Base-by-base conservation (phyloP, 768 basidiomycete species). In the Calvatia gigantea region DNA sequence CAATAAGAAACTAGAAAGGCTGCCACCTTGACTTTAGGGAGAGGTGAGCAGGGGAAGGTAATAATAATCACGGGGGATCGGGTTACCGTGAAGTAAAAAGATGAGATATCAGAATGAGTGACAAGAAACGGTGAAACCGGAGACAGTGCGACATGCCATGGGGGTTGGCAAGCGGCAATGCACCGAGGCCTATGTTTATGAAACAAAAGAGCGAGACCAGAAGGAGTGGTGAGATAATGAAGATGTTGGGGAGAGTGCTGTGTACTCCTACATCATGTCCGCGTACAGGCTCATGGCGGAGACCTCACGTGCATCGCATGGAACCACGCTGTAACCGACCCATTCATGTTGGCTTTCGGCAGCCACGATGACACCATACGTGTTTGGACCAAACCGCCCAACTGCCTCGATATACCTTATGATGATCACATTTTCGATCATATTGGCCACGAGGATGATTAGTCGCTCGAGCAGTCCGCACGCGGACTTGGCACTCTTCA, bases 301-400 rank as follows among this genome's bases (percentile, higher is more conserved):
- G 89, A 91, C 64, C 64, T 92, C 56, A 91, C 91, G 7, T 88
- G 87, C 58, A 80, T 91, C 37, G 87, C 87, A 12, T 92, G 90
- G 89, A 92, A 89, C 64, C 81, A 80, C 55, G 79, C 79, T 2
- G 77, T 79, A 5, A 82, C 78, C 0, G 77, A 84, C 49, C 82
- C 82, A 0, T 86, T 83, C 71, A 85, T 86, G 84, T 82, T 89
- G 53, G 88, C 88, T 6, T 87, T 87, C 1, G 90, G 89, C 33
- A 83, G 82, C 56, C 86, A 89, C 61, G 88, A 91, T 58, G 90
- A 90, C 23, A 82, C 77, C 1, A 80, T 92, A 41, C 77, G 85
- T 27, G 80, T 91, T 44, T 91, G 90, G 85, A 86, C 85, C 12
- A 75, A 79, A 43, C 70, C 54, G 7, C 45, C 44, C 4, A 31